Evolutionary conservation across 257 asterid species (phyloP).

Genomic region (Plectranthus barbatus): DNA sequence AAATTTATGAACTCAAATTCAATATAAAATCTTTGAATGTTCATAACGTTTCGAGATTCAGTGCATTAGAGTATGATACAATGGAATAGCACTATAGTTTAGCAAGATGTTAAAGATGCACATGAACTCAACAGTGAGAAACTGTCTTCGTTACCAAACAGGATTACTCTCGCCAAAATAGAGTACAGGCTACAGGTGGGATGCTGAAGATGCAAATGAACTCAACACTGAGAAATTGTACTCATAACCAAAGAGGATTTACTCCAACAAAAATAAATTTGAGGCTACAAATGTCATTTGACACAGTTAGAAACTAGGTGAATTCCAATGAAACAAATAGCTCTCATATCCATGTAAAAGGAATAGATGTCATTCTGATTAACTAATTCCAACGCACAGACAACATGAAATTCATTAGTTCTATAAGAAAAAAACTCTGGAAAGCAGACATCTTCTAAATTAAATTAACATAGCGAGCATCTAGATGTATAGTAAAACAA

Average conservation of each 20-base stretch:
- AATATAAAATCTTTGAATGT: background rate
- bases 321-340: slow-evolving; percentile 1
- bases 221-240: background rate
- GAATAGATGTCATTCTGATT: background rate
- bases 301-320: background rate
- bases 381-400: slow-evolving; percentile 2
- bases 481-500: slow-evolving; percentile 3
- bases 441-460: background rate
- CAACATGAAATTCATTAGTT: background rate
- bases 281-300: background rate
- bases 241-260: background rate
- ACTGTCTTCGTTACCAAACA: too few relatives aligned
- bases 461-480: background rate
- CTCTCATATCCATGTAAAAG: background rate
- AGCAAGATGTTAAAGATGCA: too few relatives aligned
- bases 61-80: background rate
- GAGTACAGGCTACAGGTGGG: too few relatives aligned
- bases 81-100: background rate
- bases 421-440: background rate
- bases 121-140: too few relatives aligned
- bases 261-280: background rate
- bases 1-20: background rate
- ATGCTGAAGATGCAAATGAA: background rate
- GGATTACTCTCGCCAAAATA: too few relatives aligned
- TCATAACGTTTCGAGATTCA: background rate